Percentiles rank a stretch among this genome's conserved stretches.
phyloP scores from a whole-genome alignment of 202 grass and related monocot species.

The Dendrocalamus latiflorus region DNA sequence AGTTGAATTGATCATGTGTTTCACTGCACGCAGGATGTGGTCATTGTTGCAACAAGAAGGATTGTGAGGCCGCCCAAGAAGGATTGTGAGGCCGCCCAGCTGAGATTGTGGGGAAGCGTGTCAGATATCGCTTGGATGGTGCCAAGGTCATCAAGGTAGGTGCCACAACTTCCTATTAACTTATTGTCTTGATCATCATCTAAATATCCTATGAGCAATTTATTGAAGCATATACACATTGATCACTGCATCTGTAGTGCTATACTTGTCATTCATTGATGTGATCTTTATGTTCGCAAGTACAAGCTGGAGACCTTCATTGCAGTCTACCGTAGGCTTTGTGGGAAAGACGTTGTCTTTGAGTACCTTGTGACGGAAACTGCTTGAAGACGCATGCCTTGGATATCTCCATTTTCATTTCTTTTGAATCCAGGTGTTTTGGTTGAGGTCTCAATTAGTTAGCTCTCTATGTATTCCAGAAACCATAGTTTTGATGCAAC shows the following conservation, averaged over 20 bases:
- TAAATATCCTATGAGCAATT: background rate
- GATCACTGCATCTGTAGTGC: background rate
- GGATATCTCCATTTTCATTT: no score
- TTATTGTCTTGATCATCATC: background rate
- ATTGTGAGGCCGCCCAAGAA: no score
- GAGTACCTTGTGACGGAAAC: conserved; percentile 49
- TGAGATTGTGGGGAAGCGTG: no score
- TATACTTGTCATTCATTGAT: background rate
- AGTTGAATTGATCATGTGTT: no score
- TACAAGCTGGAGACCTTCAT: conserved; percentile 77
- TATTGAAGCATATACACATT: background rate
- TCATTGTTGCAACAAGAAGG: no score
- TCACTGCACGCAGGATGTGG: no score
- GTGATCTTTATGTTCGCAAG: background rate
- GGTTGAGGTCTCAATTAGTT: no score
- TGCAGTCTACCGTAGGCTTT: conserved; percentile 64
- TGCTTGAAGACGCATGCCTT: conserved; percentile 40
- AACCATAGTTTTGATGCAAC: no score
- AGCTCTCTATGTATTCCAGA: no score
- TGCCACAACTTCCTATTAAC: background rate
- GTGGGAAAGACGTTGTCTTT: conserved; percentile 61
- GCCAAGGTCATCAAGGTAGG: conserved; percentile 67
- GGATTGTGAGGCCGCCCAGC: no score
- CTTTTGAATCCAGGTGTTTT: no score
- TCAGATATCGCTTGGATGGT: no score